Evolutionary conservation across 176 grass and related monocot species (phyloP), one percentile per base, ranked within the genome.

Genomic region (Tillandsia leiboldiana): DNA sequence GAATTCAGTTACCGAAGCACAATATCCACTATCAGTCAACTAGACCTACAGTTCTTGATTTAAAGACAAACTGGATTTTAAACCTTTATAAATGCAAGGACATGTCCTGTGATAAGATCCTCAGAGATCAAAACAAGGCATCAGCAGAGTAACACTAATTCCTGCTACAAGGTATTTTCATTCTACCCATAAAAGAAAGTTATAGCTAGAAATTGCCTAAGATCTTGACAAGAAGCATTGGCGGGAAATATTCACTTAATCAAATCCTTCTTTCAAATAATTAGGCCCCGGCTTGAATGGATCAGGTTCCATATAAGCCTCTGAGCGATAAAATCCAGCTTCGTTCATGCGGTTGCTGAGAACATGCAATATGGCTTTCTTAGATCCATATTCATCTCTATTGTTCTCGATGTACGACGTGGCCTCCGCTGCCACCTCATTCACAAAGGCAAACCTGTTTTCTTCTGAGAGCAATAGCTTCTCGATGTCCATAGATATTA

Each of bases 321-420:
- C 89, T 3, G 89, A 63, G 10, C 85, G 85, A 77, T 75, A 84
- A 69, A 92, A 92, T 52, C 89, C 89, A 70, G 82, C 89, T 78
- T 92, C 85, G 54, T 92, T 92, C 79, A 92, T 81, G 74, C 89
- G 89, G 42, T 92, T 81, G 67, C 89, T 88, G 48, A 92, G 76
- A 11, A 88, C 89, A 80, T 92, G 89, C 11, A 88, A 53, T 78
- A 92, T 83, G 71, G 89, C 67, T 72, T 92, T 92, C 72, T 92
- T 92, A n/a, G 70, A 65, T 29, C 85, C 89, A 69, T 92, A 92
- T n/a, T 88, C 89, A 75, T 88, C 70, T 48, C 85, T 88, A 49
- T 92, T 80, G 12, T 87, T 87, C 76, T 88, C 85, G 28, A 92
- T 78, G 74, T 92, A 92, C 22, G 70, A 70, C 22, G 78, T 92